Evolutionary conservation across 257 asterid genomes (phyloP).

Genomic region (Plantago elongata): DNA sequence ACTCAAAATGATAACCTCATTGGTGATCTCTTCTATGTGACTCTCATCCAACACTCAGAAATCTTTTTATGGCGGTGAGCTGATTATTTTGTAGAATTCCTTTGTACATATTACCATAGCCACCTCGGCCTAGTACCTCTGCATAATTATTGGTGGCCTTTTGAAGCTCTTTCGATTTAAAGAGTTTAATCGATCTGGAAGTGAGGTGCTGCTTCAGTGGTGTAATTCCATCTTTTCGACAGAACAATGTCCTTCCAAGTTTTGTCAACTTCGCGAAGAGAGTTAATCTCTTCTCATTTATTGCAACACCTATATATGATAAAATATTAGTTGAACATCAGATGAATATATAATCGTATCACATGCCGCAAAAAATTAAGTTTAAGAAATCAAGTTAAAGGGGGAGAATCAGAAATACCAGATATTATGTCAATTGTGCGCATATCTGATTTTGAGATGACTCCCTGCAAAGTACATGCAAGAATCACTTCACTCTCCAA

Average conservation of each 20-base stretch:
- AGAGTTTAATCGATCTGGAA: neutral
- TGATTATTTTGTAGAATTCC: neutral
- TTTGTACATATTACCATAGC: neutral
- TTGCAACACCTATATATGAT: no score
- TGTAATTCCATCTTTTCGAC: neutral
- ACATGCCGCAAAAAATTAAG: no score
- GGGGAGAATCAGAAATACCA: no score
- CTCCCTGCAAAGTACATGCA: no score
- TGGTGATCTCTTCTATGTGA: neutral
- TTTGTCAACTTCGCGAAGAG: neutral
- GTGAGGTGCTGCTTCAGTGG: neutral
- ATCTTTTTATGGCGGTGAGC: constrained; percentile 1
- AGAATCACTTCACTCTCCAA: no score
- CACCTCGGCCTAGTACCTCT: neutral
- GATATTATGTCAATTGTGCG: no score
- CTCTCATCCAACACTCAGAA: neutral
- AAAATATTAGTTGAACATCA: no score
- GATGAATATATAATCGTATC: no score
- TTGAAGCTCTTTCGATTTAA: neutral
- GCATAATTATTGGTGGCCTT: constrained; percentile 1
- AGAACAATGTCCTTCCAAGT: neutral
- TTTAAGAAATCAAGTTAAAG: no score
- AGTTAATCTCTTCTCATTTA: neutral
- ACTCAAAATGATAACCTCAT: neutral
- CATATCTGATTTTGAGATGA: no score